phyloP scores from a whole-genome alignment of 805 yeast species.

The Saccharomycopsis microspora region DNA sequence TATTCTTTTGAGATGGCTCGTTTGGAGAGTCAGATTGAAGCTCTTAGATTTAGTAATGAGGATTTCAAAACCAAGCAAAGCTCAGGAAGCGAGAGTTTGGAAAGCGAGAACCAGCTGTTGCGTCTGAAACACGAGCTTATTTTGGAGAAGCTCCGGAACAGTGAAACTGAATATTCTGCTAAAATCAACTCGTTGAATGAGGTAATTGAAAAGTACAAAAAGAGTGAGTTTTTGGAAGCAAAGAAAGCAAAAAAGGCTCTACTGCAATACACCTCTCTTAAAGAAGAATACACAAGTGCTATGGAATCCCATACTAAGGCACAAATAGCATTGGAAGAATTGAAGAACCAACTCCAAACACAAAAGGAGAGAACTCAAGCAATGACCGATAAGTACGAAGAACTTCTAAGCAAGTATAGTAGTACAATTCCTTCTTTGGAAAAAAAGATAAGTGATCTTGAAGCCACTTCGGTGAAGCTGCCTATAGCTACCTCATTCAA shows the following conservation, averaged over 20 bases:
- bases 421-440: neutral
- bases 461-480: neutral
- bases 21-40: conserved; percentile 63
- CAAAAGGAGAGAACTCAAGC: conserved; percentile 9
- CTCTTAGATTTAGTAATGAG: conserved; percentile 53
- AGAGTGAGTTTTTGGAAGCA: conserved; percentile 20
- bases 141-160: conserved; percentile 71
- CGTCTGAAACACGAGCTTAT: conserved; percentile 68
- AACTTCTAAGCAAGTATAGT: conserved; percentile 11
- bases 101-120: conserved; percentile 40
- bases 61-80: conserved; percentile 14
- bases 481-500: no score
- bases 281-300: conserved; percentile 8
- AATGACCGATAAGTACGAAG: conserved; percentile 15
- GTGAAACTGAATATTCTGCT: conserved; percentile 53
- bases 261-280: conserved; percentile 10
- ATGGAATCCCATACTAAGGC: neutral
- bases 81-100: conserved; percentile 19
- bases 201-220: conserved; percentile 30
- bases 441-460: neutral
- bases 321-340: conserved; percentile 1
- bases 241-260: conserved; percentile 11
- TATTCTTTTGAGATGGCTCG: conserved; percentile 36
- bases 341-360: conserved; percentile 1
- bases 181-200: conserved; percentile 34